Evolutionary conservation across 148 eudicot species (phyloP), one percentile per base, ranked within the genome.

Genomic region (Rhododendron simsii): DNA sequence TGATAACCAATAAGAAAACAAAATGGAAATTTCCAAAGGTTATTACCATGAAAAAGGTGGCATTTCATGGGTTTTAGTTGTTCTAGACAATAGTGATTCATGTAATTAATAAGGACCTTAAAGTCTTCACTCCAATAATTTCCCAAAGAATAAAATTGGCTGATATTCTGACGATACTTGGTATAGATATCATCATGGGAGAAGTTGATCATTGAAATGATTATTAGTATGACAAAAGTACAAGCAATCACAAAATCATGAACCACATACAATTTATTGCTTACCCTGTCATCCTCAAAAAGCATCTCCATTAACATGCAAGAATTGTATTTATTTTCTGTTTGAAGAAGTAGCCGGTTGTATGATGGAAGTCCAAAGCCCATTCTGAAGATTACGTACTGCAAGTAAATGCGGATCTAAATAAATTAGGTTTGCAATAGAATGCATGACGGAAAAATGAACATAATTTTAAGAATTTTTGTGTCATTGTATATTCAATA

Each of bases 321-420:
- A 89, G 63, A 45, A 89, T 83, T 37, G 87, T 59, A 81, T 89
- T 88, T 28, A 86, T 63, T 87, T 88, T 90, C 91, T 89, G 88
- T 65, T 80, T 44, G 69, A 86, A 35, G 53, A 90, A 90, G 86
- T 86, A 90, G 14, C 76, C 73, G 21, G 87, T 87, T 86, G 85
- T 90, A 35, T 88, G 89, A 86, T 90, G 89, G 30, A 84, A 90
- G 48, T 30, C 91, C 91, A 89, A 39, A 78, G 73, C 91, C 91
- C 39, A 89, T 87, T 3, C 91, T 87, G 65, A 89, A 89, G 30
- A 89, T 89, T 61, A 89, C 57, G 47, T 89, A 89, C 91, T 89
- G 83, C 84, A 87, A 26, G 78, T 21, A 69, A 47, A 23, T 33
- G 74, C 20, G 39, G 61, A 45, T 76, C 81, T 20, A 78, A 30